Base-by-base conservation (phyloP, 768 basidiomycete genomes). In the Mycena belliarum region DNA sequence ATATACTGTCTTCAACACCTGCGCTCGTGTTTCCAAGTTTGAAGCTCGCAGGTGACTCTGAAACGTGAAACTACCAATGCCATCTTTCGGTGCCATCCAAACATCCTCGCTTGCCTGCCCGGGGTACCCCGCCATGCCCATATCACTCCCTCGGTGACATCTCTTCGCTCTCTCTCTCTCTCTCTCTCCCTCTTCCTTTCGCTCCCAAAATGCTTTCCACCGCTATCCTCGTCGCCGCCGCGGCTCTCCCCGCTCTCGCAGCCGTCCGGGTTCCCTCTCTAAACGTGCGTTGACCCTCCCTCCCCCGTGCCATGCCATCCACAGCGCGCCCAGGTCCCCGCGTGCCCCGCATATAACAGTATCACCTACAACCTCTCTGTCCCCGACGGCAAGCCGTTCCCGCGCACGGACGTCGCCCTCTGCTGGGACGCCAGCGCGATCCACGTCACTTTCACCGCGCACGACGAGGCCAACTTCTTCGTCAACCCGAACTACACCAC, bases 381-480 rank as follows among this genome's bases (percentile, higher is more conserved):
- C 6, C 59, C 59, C 1, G 59, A 61, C 59, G 32, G 35, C 33
- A 50, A 6, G 18, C n/a, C 59, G 28, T 61, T 52, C 33, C 59
- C 59, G 26, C 49, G 16, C 49, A 61, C 59, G 21, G n/a, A 61
- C 45, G 59, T 61, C 23, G 54, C 55, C 21, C 38, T 61, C n/a
- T 61, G 59, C 54, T 61, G 56, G 45, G 50, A 52, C 26, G 28
- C 32, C 7, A 37, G 21, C 37, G 21, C 38, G 23, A 61, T 61
- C 49, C 50, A 48, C 24, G 52, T 61, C 54, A 61, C 59, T 25
- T 61, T 61, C 59, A 61, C 54, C 10, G 59, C 59, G 2, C 41
- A 43, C 46, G 56, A 61, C 18, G 59, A 61, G 55, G 56, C 59
- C 41, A 35, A 56, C 43, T 61, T 61, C 38, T 61, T 61, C 29